Evolutionary conservation across 164 flowering plant species (phyloP).

Genomic region (Liriodendron chinense): DNA sequence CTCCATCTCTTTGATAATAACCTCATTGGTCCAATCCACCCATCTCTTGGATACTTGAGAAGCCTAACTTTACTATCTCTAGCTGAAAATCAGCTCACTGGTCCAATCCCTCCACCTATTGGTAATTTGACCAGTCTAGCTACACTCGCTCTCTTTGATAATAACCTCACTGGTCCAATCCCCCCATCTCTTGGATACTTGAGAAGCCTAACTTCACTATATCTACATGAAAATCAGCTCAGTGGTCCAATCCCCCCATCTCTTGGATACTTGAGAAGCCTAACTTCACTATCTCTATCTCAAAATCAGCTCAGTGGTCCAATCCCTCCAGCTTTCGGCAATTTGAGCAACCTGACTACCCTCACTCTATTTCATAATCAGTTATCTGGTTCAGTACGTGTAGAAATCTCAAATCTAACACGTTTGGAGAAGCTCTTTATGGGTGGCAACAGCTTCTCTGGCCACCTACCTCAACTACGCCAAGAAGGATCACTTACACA

Average conservation of each 20-base stretch:
- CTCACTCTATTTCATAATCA: too few relatives aligned
- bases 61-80: not conserved
- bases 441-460: not conserved
- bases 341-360: too few relatives aligned
- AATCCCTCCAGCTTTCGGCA: too few relatives aligned
- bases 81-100: not conserved
- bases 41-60: not conserved
- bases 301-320: too few relatives aligned
- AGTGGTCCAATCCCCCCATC: too few relatives aligned
- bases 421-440: not conserved
- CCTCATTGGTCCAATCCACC: not conserved
- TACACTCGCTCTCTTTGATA: not conserved
- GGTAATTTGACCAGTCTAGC: not conserved
- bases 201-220: too few relatives aligned
- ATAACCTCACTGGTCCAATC: not conserved
- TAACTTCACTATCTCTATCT: too few relatives aligned
- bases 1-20: not conserved
- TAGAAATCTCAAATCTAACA: too few relatives aligned
- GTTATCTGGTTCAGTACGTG: too few relatives aligned
- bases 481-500: constrained; percentile 10
- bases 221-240: too few relatives aligned
- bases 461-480: constrained; percentile 12
- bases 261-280: too few relatives aligned
- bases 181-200: constrained; percentile 2
- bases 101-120: not conserved